Evolutionary conservation across 2,329 filamentous ascomycete genomes (phyloP), one percentile per base, ranked within the genome.

Genomic region (Chaetomiaceae sp.): DNA sequence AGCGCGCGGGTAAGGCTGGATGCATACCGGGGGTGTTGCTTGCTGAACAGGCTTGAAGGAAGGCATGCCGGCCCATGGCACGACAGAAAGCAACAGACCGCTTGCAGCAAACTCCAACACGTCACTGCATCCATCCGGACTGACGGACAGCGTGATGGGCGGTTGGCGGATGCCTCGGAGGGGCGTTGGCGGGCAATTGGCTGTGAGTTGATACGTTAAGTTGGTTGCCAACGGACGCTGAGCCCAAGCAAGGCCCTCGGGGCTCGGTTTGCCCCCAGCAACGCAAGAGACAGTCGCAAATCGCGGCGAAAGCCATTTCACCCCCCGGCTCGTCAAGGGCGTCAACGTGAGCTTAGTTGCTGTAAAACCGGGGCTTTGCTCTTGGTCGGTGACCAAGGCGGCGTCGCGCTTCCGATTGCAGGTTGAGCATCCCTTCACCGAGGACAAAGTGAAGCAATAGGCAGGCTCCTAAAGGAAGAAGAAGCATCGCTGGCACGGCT

Each of bases 21-120:
- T 55, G 49, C 45, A 50, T 52, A 48, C 53, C 55, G 45, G 41
- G 50, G 12, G 43, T 40, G 17, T 38, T 46, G 25, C 48, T 47
- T 39, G 35, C 19, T 27, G 47, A 31, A 20, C 44, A 21, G 33
- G 44, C 44, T 44, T 44, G 48, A 27, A n/a, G 39, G 35, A 39
- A 47, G 38, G 40, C 21, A n/a, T n/a, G n/a, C n/a, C n/a, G n/a
- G n/a, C n/a, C n/a, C 37, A 46, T 57, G 35, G 49, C 54, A 58
- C 58, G 50, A 30, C 54, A 58, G 58, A 42, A 44, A 42, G 48
- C 51, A 51, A 54, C 53, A 58, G 49, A 53, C 53, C 51, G 56
- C 53, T 47, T 44, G 47, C 48, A n/a, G 33, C 35, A 25, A 49
- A 33, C 21, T 33, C 25, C 25, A 25, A 42, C 17, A 43, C 17